These are phyloP conservation scores for Aspergillus felis DNA, from an alignment of 2,329 filamentous ascomycete species.

Conservation along the genomic window DNA sequence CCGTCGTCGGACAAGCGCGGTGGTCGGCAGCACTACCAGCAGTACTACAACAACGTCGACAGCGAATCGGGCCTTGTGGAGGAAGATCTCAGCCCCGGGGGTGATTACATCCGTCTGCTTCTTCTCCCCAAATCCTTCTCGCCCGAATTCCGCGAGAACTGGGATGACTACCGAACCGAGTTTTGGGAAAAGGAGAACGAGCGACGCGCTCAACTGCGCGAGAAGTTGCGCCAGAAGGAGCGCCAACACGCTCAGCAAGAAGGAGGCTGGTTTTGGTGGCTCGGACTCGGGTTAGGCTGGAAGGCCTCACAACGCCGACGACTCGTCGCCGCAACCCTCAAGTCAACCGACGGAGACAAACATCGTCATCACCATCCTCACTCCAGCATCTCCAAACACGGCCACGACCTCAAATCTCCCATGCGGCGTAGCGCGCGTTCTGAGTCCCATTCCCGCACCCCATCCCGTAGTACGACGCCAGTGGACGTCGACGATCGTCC, in stretches of 20 bases:
- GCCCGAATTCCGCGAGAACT: constrained; percentile 90
- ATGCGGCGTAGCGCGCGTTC: constrained; percentile 32
- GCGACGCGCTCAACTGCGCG: constrained; percentile 68
- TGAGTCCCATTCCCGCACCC: constrained; percentile 40
- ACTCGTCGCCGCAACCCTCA: constrained; percentile 25
- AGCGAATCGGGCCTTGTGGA: constrained; percentile 64
- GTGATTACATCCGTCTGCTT: constrained; percentile 86
- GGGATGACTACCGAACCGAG: constrained; percentile 89
- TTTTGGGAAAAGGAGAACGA: constrained; percentile 99
- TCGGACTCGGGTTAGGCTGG: constrained; percentile 65
- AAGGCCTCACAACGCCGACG: constrained; percentile 30
- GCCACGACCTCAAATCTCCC: constrained; percentile 27
- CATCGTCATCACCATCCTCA: constrained; percentile 29
- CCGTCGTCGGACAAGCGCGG: constrained; percentile 36
- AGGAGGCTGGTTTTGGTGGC: constrained; percentile 81
- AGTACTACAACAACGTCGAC: constrained; percentile 54
- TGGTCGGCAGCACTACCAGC: constrained; percentile 31
- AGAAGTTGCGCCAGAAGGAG: constrained; percentile 66
- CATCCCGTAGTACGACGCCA: constrained; percentile 41
- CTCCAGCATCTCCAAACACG: constrained; percentile 23
- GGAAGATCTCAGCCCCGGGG: constrained; percentile 84
- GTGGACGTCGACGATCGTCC: constrained; percentile 36
- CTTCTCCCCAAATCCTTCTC: constrained; percentile 93
- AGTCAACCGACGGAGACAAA: constrained; percentile 26
- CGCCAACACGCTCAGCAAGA: constrained; percentile 63